phyloP scores from a whole-genome alignment of 2,329 filamentous ascomycete genomes.

The Colletotrichum orbiculare region DNA sequence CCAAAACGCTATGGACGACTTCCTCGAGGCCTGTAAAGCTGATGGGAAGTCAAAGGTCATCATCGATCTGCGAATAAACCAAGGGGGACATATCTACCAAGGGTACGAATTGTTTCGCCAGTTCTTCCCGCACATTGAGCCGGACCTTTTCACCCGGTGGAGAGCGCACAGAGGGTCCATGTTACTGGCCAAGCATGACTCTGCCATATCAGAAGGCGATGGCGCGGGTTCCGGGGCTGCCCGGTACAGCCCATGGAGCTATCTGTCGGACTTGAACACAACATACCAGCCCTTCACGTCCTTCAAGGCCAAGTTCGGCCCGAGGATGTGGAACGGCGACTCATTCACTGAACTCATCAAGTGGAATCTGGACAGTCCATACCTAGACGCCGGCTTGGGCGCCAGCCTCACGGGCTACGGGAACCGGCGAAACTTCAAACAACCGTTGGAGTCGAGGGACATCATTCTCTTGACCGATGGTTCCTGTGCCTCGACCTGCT shows the following conservation, averaged over 20 bases:
- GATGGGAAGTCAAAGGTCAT: slow-evolving; percentile 69
- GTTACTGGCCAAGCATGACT: slow-evolving; percentile 55
- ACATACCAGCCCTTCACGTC: slow-evolving; percentile 62
- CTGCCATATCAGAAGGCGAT: slow-evolving; percentile 54
- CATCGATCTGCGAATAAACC: slow-evolving; percentile 67
- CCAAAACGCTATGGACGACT: slow-evolving; percentile 42
- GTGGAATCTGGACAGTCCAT: slow-evolving; percentile 59
- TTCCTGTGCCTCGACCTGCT: slow-evolving; percentile 68
- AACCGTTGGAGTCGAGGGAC: slow-evolving; percentile 67
- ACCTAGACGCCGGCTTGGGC: slow-evolving; percentile 52
- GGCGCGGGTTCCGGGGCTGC: slow-evolving; percentile 50
- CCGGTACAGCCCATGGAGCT: slow-evolving; percentile 59
- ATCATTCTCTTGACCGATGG: slow-evolving; percentile 69
- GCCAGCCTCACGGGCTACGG: slow-evolving; percentile 63
- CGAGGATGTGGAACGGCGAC: slow-evolving; percentile 56
- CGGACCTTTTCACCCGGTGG: slow-evolving; percentile 51
- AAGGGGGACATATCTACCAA: slow-evolving; percentile 66
- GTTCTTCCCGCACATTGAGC: slow-evolving; percentile 58
- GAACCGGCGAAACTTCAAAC: slow-evolving; percentile 56
- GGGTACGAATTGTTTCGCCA: slow-evolving; percentile 68
- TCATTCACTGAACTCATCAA: slow-evolving; percentile 64
- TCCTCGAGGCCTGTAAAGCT: slow-evolving; percentile 45
- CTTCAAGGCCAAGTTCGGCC: slow-evolving; percentile 56
- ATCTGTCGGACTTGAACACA: slow-evolving; percentile 53
- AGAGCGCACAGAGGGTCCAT: slow-evolving; percentile 54